Evolutionary conservation across 2,329 filamentous ascomycete genomes (phyloP), one percentile per base, ranked within the genome.

Genomic region (Mycosphaerelloides madeirae): DNA sequence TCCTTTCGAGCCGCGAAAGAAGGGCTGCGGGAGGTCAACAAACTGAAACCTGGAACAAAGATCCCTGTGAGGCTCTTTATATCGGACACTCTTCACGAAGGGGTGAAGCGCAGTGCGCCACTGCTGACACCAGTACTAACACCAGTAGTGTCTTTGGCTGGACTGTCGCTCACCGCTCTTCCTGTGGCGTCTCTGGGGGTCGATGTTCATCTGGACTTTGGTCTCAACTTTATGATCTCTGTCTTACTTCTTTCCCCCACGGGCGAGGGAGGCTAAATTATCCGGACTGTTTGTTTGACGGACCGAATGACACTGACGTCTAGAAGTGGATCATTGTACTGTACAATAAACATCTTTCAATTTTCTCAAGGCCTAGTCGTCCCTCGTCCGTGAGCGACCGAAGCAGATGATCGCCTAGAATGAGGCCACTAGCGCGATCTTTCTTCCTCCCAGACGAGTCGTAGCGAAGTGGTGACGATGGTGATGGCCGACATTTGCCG

Each of bases 151-250:
- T 29, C 49, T 16, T 29, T 48, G 9, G 11, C 19, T 15, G 31
- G 29, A n/a, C 4, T 28, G 9, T 41, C 48, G n/a, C 16, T 48
- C 29, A 29, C 44, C 4, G 38, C 32, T 6, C 31, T 52, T 6
- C 49, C 49, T 6, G 33, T 49, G 7, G 46, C 32, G 2, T 44
- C 49, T 22, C 28, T 44, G 18, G 49, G 46, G 49, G 39, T 25
- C 5, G 14, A 29, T 5, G 34, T 25, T 13, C 25, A 39, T 8
- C 31, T 52, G 46, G 49, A 38, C 31, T 29, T 28, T 13, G 38
- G 46, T 4, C 41, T 52, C 31, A 40, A 52, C 14, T 22, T 34
- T 6, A 25, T 40, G 18, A 15, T 49, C 11, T 40, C 35, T 2
- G 28, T 52, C 11, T 34, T 52, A 5, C 28, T 52, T 13, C 11